Evolutionary conservation across 768 basidiomycete species (phyloP).

Genomic region (Kwoniella sp.): DNA sequence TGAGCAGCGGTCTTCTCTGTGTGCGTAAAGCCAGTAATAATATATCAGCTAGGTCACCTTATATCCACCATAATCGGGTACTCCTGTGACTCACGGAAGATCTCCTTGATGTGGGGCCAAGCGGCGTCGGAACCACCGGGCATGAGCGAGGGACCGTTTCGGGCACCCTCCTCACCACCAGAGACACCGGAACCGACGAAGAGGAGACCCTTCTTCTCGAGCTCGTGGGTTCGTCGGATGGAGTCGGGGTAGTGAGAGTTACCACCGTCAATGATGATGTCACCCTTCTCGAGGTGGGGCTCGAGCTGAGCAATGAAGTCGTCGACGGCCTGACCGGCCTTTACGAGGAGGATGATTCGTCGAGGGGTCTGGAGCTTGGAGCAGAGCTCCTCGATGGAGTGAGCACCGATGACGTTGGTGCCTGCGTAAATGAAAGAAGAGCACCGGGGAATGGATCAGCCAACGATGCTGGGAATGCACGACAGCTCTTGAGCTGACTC

Average conservation of each 20-base stretch:
- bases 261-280: constrained; percentile 99
- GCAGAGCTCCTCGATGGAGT: constrained; percentile 86
- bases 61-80: neutral
- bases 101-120: constrained; percentile 95
- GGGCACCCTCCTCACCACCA: constrained; percentile 98
- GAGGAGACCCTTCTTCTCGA: constrained; percentile 90
- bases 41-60: neutral
- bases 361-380: constrained; percentile 91
- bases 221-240: constrained; percentile 87
- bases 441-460: too few species aligned
- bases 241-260: constrained; percentile 99
- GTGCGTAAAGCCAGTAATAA: neutral
- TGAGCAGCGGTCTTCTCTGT: constrained; percentile 87
- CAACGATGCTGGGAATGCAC: too few species aligned
- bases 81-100: constrained; percentile 66
- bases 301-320: constrained; percentile 85
- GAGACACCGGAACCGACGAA: constrained; percentile 99
- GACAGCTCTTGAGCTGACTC: too few species aligned
- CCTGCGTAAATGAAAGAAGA: constrained; percentile 60
- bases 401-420: constrained; percentile 91
- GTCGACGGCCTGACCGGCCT: constrained; percentile 95
- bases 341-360: constrained; percentile 97
- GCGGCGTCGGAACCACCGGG: constrained; percentile 92
- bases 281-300: constrained; percentile 88
- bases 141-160: constrained; percentile 97